Conservation (phyloP, 2,329 filamentous ascomycete species). For the Ophiostoma triangulosporum region DNA sequence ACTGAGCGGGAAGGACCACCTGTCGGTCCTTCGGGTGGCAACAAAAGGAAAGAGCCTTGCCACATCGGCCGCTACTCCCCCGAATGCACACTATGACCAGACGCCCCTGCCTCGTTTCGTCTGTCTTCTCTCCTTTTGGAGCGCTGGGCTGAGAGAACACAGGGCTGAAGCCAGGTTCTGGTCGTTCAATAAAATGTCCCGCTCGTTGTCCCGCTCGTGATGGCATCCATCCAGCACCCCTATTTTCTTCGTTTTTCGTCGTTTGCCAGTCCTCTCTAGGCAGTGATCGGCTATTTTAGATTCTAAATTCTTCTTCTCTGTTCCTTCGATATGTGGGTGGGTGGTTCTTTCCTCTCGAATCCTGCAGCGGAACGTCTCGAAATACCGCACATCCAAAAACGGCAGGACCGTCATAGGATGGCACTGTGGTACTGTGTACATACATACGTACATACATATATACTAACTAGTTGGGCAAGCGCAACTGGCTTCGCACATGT, state of each 20-base stretch:
- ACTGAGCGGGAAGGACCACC: too few relatives aligned
- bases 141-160: neutral
- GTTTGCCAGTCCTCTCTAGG: neutral
- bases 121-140: neutral
- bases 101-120: neutral
- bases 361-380: neutral
- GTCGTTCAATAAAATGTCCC: too few relatives aligned
- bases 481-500: neutral
- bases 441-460: too few relatives aligned
- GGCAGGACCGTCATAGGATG: neutral
- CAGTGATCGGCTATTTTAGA: neutral
- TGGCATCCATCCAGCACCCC: neutral
- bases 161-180: neutral
- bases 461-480: neutral
- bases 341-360: neutral
- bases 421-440: too few relatives aligned
- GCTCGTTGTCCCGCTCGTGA: neutral
- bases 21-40: too few relatives aligned
- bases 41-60: constrained; percentile 1
- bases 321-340: neutral
- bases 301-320: neutral
- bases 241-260: constrained; percentile 5
- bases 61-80: neutral
- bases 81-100: neutral
- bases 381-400: too few relatives aligned